phyloP scores from a whole-genome alignment of 2,329 filamentous ascomycete genomes.

The Trichoderma sp. region DNA sequence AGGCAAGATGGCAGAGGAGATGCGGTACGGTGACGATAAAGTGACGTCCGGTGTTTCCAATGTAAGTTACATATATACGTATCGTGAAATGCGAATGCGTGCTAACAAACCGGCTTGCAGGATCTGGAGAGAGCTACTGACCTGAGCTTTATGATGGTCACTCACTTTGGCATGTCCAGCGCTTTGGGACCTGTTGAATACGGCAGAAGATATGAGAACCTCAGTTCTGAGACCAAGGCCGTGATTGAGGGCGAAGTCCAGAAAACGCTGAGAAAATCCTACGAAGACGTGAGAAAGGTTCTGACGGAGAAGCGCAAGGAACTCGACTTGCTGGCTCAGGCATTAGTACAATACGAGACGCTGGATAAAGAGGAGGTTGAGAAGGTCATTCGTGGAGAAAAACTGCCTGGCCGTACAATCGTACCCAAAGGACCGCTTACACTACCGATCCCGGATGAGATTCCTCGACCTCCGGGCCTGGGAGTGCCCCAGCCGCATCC shows the following conservation, averaged over 20 bases:
- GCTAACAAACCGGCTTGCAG: slow-evolving; percentile 38
- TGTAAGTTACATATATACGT: slow-evolving; percentile 47
- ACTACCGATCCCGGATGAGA: slow-evolving; percentile 37
- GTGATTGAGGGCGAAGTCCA: slow-evolving; percentile 88
- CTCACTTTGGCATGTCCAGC: slow-evolving; percentile 83
- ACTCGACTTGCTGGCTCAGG: slow-evolving; percentile 82
- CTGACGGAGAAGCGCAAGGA: slow-evolving; percentile 75
- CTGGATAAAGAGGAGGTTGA: slow-evolving; percentile 85
- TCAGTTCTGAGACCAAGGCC: slow-evolving; percentile 83
- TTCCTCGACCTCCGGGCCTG: slow-evolving; percentile 36
- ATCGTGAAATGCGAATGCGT: neutral
- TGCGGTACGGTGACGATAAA: slow-evolving; percentile 86
- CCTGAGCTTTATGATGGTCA: slow-evolving; percentile 84
- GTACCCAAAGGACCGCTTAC: slow-evolving; percentile 53
- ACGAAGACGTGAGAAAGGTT: slow-evolving; percentile 68
- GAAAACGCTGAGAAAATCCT: slow-evolving; percentile 76
- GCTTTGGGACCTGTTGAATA: slow-evolving; percentile 89
- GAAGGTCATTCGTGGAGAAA: slow-evolving; percentile 83
- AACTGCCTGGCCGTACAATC: slow-evolving; percentile 61
- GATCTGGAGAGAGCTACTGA: slow-evolving; percentile 82
- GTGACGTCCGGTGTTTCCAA: slow-evolving; percentile 84
- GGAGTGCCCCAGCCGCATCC: slow-evolving; percentile 35
- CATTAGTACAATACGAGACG: slow-evolving; percentile 91
- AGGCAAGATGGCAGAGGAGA: slow-evolving; percentile 85
- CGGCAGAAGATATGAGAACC: slow-evolving; percentile 70